Evolutionary conservation across 345 rosid species (phyloP), one percentile per base, ranked within the genome.

Genomic region (Viola odorata): DNA sequence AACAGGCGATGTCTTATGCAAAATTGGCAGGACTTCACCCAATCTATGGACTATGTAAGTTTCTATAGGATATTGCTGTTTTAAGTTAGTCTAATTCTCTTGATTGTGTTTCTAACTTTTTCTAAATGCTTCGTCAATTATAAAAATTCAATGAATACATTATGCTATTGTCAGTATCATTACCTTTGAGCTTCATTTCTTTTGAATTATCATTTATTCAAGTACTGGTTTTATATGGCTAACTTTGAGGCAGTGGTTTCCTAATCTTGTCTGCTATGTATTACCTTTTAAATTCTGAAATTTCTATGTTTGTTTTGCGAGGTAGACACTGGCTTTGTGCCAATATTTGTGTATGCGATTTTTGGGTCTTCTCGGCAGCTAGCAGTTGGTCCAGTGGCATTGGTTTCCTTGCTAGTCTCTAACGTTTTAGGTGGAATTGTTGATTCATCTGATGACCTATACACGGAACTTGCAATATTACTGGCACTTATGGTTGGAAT

Each of bases 341-440:
- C 99, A 5, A 76, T 95, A 60, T 95, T 88, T 77, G 85, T 91
- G 52, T 91, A 95, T 70, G 88, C 84, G 38, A 53, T 91, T 50
- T 91, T 95, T 42, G 99, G 99, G 55, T 90, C 98, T 4, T 95
- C 98, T 44, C 95, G 98, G 50, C 99, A 95, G 80, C 89, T 95
- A 74, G 99, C 99, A 48, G 79, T 91, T 69, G 99, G 99, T 69
- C 99, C 99, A 41, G 99, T 95, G 41, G 99, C 98, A 50, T 84
- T 95, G 83, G 97, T 95, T 58, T 95, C 99, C 62, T 91, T 95
- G 61, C 94, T 95, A 7, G 98, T 95, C 53, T 95, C 99, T 44
- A 95, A 91, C 76, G 95, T 85, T 52, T 64, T 95, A 61, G 63
- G 85, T 4, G 88, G 74, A 62, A 81, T 88, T 58, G 89, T 70